Base-by-base conservation (phyloP, 225 moss, liverwort and hornwort genomes). In the Marchantia paleacea region DNA sequence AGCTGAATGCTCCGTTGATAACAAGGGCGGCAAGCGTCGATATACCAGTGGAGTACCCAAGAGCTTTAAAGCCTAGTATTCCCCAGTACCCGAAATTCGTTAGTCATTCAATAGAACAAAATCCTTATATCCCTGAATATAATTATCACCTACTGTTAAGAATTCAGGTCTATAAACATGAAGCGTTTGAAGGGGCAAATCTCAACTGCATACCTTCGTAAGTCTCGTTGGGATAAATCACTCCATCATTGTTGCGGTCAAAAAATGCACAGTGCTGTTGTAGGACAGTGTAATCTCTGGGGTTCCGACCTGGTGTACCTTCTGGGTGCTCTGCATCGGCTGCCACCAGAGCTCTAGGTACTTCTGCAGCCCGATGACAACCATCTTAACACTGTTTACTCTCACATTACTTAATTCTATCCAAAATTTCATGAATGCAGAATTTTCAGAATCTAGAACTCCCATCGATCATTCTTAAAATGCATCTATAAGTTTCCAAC, bases 261-360 rank as follows among this genome's bases (percentile, higher is more conserved):
- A 96, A 96, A 66, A 90, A 96, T 65, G 87, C 86, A 48, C 86
- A 78, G 81, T 96, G 96, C 82, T 96, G 96, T 82, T 96, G 96
- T 75, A 96, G 55, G 64, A 96, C 92, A 5, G 91, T 84, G 24
- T 86, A 87, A 15, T 87, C 84, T 0, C 85, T 65, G 78, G 87
- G 91, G 53, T 76, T 8, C 8, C 88, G 84, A 0, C 86, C 79
- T 15, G 81, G 79, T 0, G 90, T 90, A 1, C 92, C 92, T 70
- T 91, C 90, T 0, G 92, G 92, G 7, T 92, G 89, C 19, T 88
- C 26, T 0, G 85, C 87, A 63, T 91, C 90, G 55, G 89, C 90
- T 0, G 89, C 91, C 16, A 78, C 88, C 75, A 86, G 72, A 7
- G 90, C 90, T 81, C 90, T 86, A 12, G 92, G 89, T 7, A 89